phyloP scores from a whole-genome alignment of 192 early-diverging fungal genomes.

The Coemansia sp. region DNA sequence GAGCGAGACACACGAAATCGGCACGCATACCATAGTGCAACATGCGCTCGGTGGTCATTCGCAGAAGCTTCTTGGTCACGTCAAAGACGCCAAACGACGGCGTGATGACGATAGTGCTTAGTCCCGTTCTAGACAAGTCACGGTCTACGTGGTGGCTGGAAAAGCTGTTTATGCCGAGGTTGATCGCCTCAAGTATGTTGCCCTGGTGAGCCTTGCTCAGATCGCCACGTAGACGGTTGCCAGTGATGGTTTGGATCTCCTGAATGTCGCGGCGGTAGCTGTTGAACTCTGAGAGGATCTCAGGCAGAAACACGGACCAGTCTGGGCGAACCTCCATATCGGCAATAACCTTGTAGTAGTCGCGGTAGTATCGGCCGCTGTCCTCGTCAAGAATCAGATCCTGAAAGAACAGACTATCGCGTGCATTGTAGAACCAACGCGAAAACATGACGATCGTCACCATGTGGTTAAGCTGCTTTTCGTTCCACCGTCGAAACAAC shows the following conservation, averaged over 20 bases:
- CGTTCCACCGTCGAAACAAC: conserved; percentile 86
- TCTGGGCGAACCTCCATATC: conserved; percentile 76
- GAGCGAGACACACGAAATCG: conserved; percentile 90
- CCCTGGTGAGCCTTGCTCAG: conserved; percentile 88
- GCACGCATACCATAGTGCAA: conserved; percentile 87
- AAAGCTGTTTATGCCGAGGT: conserved; percentile 94
- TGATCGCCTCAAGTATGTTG: conserved; percentile 95
- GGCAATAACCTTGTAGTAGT: conserved; percentile 94
- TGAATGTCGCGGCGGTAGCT: conserved; percentile 52
- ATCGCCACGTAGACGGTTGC: conserved; percentile 66
- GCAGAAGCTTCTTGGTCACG: conserved; percentile 78
- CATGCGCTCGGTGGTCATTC: conserved; percentile 96
- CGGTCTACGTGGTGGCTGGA: conserved; percentile 93
- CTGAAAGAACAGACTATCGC: conserved; percentile 48
- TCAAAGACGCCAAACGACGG: conserved; percentile 90
- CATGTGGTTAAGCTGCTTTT: conserved; percentile 83
- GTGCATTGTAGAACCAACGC: conserved; percentile 76
- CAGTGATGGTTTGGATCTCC: conserved; percentile 37
- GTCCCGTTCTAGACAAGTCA: conserved; percentile 89
- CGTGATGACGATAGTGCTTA: conserved; percentile 87
- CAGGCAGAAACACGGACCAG: conserved; percentile 64
- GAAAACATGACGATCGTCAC: conserved; percentile 96
- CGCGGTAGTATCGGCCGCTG: conserved; percentile 73
- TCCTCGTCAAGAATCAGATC: conserved; percentile 58
- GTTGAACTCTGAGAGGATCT: conserved; percentile 48